Percentiles rank a stretch among this genome's conserved stretches.
Evolutionary conservation across 495 filamentous ascomycete species (phyloP).

Genomic region (Talaromyces thailandensis): DNA sequence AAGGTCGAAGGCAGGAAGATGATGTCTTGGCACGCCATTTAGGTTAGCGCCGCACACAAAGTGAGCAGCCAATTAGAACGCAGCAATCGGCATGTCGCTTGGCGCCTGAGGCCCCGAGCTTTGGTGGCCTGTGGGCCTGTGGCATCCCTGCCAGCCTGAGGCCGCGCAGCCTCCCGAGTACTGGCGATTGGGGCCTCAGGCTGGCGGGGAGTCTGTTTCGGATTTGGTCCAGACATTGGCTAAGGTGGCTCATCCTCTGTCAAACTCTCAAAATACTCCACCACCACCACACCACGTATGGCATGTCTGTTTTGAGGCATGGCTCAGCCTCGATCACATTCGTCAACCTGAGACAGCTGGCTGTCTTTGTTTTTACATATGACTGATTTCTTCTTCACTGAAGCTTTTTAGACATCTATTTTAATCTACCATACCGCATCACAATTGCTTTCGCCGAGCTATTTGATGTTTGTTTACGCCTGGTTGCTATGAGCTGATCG

Average conservation of each 20-base stretch:
- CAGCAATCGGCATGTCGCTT: background rate
- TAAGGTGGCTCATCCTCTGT: background rate
- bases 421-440: background rate
- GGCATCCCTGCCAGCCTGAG: background rate
- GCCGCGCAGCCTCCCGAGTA: background rate
- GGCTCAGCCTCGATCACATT: slow-evolving; percentile 2
- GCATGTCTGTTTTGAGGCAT: background rate
- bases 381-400: background rate
- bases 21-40: background rate
- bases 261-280: background rate
- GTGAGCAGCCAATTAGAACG: background rate
- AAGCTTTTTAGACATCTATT: background rate
- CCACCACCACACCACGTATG: background rate
- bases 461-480: background rate
- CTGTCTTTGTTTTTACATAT: background rate
- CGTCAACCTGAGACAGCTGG: background rate
- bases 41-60: background rate
- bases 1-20: background rate
- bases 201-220: background rate
- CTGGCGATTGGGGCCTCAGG: background rate
- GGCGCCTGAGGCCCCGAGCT: background rate
- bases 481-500: background rate
- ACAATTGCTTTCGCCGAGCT: background rate
- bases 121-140: background rate
- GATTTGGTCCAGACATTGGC: background rate